phyloP scores from a whole-genome alignment of 345 rosid genomes.

The Trapa incisa region DNA sequence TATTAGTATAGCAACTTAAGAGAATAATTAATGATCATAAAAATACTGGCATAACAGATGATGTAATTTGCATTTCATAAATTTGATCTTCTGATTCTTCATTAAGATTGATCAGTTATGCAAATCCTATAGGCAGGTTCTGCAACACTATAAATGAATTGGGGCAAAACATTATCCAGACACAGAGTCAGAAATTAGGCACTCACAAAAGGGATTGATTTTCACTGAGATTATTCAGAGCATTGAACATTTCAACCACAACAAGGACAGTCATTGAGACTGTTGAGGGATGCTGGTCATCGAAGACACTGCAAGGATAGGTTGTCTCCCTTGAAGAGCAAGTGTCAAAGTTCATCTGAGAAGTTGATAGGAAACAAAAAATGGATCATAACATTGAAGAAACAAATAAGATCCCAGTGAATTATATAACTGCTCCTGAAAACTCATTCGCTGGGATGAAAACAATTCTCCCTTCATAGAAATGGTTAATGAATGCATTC shows the following conservation, averaged over 20 bases:
- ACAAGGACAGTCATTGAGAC: constrained; percentile 98
- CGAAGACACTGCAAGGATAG: constrained; percentile 88
- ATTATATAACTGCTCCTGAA: neutral
- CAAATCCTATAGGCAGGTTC: neutral
- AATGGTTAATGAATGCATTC: neutral
- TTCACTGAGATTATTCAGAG: constrained; percentile 97
- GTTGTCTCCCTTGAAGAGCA: constrained; percentile 74
- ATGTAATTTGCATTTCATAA: neutral
- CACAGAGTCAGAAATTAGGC: neutral
- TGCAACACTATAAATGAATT: neutral
- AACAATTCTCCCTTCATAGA: neutral
- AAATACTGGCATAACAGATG: neutral
- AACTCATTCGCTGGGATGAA: too few relatives aligned
- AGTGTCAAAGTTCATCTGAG: constrained; percentile 86
- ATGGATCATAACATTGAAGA: neutral
- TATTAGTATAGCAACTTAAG: neutral
- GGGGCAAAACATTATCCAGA: neutral
- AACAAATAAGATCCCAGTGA: neutral
- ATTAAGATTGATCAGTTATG: neutral
- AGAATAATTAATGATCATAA: neutral
- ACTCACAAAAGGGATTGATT: constrained; percentile 95
- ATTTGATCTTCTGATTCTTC: neutral
- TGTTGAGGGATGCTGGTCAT: constrained; percentile 92
- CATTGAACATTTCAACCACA: constrained; percentile 99
- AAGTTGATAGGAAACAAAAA: constrained; percentile 6